Conservation (phyloP, 2,329 filamentous ascomycete genomes). For the Paecilomyces dactylethromorphus region DNA sequence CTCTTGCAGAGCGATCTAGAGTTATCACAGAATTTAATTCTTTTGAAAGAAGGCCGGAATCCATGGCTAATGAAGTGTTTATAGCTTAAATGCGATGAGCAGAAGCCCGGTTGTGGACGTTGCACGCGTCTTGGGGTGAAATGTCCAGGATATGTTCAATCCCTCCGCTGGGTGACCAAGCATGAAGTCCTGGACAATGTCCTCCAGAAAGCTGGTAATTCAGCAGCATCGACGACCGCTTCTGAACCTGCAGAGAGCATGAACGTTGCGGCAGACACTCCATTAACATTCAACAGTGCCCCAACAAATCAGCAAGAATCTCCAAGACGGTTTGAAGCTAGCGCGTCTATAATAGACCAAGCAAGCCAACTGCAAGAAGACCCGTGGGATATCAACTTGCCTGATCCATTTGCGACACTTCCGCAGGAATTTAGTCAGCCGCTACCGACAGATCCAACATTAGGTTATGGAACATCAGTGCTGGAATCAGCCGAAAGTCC, state of each 20-base stretch:
- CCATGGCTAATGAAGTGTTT: not conserved
- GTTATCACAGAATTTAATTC: not conserved
- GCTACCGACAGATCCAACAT: constrained; percentile 8
- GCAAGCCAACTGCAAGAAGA: constrained; percentile 19
- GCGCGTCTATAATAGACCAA: constrained; percentile 6
- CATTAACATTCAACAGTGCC: not conserved
- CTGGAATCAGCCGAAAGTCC: constrained; percentile 11
- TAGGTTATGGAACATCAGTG: constrained; percentile 13
- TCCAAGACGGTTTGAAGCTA: not conserved
- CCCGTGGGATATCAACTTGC: constrained; percentile 24
- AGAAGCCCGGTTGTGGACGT: constrained; percentile 30
- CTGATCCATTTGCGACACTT: constrained; percentile 19
- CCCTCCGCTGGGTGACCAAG: constrained; percentile 32
- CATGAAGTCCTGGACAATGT: constrained; percentile 15
- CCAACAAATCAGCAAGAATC: constrained; percentile 4
- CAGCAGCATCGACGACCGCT: not conserved
- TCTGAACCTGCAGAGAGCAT: not conserved
- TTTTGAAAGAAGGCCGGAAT: not conserved
- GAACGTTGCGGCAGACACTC: constrained; percentile 1
- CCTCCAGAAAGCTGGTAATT: not conserved
- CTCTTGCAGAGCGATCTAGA: constrained; percentile 1
- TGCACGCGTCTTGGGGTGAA: constrained; percentile 31
- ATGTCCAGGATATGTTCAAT: constrained; percentile 32
- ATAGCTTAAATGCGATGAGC: constrained; percentile 36
- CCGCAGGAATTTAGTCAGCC: constrained; percentile 11